Percentiles rank a stretch among this genome's conserved stretches.
These are phyloP conservation scores for Acanthamoeba lenticulata DNA, from an alignment of 208 protist species.

Conservation along the genomic window DNA sequence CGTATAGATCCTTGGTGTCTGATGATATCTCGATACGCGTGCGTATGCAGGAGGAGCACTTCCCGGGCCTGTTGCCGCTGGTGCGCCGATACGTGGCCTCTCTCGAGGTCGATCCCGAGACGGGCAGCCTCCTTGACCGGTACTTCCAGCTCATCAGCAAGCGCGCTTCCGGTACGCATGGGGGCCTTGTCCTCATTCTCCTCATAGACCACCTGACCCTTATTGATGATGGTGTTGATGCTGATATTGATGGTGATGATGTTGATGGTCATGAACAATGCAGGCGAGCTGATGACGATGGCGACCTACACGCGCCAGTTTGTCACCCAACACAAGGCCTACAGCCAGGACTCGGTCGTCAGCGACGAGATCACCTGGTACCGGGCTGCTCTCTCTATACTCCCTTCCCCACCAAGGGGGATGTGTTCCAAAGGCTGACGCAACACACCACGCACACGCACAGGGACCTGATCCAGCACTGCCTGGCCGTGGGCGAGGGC, in stretches of 20 bases:
- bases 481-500: constrained; percentile 49
- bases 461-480: constrained; percentile 85
- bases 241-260: neutral
- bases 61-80: constrained; percentile 94
- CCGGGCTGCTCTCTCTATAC: too few relatives aligned
- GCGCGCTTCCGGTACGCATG: constrained; percentile 90
- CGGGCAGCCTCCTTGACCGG: constrained; percentile 79
- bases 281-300: constrained; percentile 91
- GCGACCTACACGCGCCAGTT: constrained; percentile 95
- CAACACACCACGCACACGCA: too few relatives aligned
- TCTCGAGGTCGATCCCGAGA: constrained; percentile 83
- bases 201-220: neutral
- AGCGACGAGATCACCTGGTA: constrained; percentile 86
- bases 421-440: too few relatives aligned
- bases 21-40: neutral
- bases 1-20: neutral
- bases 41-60: constrained; percentile 81
- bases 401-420: too few relatives aligned
- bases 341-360: constrained; percentile 95
- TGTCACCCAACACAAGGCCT: constrained; percentile 93
- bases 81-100: constrained; percentile 91
- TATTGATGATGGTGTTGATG: constrained; percentile 43
- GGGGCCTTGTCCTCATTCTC: neutral
- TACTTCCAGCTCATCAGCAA: constrained; percentile 94
- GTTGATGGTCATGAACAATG: neutral